phyloP scores from a whole-genome alignment of 495 filamentous ascomycete species.

The Aspergillus avenaceus region DNA sequence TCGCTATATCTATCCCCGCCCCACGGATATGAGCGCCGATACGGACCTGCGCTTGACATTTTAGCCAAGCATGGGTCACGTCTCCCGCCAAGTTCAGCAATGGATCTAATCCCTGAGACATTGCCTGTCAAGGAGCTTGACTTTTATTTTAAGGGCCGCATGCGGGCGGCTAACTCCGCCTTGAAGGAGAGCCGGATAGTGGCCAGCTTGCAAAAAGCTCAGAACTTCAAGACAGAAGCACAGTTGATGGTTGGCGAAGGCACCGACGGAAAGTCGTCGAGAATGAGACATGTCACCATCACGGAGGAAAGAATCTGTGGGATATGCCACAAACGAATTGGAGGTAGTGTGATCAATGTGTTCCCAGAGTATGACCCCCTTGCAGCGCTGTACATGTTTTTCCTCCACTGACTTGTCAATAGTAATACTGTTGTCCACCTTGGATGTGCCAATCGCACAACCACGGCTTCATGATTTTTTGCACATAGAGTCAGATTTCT shows the following conservation, averaged over 20 bases:
- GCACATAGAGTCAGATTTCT: conserved; percentile 14
- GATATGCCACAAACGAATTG: conserved; percentile 88
- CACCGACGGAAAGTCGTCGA: conserved; percentile 44
- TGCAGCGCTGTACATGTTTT: not conserved
- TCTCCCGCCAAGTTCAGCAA: conserved; percentile 77
- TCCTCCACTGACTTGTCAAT: conserved; percentile 19
- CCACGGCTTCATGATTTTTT: conserved; percentile 19
- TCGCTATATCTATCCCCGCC: conserved; percentile 87
- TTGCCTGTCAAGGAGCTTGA: conserved; percentile 77
- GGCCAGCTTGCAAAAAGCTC: conserved; percentile 66
- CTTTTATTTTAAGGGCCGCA: conserved; percentile 86
- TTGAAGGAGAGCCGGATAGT: conserved; percentile 76
- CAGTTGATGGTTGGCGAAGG: conserved; percentile 64
- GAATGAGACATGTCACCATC: conserved; percentile 73
- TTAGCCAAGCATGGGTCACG: conserved; percentile 89
- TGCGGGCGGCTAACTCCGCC: conserved; percentile 78
- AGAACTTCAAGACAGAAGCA: conserved; percentile 67
- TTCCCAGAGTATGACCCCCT: conserved; percentile 55
- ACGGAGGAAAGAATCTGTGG: conserved; percentile 84
- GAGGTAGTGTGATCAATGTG: conserved; percentile 79
- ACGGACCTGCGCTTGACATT: conserved; percentile 76
- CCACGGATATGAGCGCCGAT: conserved; percentile 65
- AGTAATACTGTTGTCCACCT: conserved; percentile 75
- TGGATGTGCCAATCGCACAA: conserved; percentile 61
- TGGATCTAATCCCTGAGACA: conserved; percentile 77